Percentiles rank a stretch among this genome's conserved stretches.
phyloP scores from a whole-genome alignment of 176 grass and related monocot species.

The Leersia perrieri region DNA sequence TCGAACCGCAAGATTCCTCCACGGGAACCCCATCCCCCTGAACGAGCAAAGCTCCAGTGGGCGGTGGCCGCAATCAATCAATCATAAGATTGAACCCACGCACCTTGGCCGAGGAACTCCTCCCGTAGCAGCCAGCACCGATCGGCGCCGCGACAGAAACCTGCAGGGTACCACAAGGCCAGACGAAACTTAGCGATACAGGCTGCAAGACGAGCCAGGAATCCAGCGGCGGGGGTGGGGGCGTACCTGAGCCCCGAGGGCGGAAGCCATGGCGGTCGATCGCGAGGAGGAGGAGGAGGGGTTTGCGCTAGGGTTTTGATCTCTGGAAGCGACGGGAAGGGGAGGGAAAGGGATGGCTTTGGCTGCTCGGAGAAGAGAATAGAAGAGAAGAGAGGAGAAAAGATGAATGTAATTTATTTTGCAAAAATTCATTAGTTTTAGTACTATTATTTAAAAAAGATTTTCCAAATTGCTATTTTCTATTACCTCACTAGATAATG shows the following conservation, averaged over 20 bases:
- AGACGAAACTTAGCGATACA: neutral
- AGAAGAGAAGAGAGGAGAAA: no score
- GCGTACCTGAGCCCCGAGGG: constrained; percentile 38
- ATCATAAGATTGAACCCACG: neutral
- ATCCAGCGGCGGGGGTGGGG: neutral
- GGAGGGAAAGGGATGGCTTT: neutral
- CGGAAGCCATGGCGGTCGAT: constrained; percentile 21
- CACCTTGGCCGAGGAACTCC: constrained; percentile 34
- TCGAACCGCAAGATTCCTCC: constrained; percentile 10
- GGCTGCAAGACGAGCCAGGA: neutral
- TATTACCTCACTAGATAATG: neutral
- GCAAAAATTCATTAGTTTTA: no score
- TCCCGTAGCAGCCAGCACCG: neutral
- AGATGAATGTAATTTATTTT: no score
- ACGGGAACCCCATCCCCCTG: neutral
- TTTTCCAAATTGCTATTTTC: neutral
- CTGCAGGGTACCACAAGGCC: constrained; percentile 12
- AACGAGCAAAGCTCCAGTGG: neutral
- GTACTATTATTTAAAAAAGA: neutral
- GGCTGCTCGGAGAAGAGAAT: neutral
- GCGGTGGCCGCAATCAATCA: no score
- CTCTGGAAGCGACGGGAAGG: constrained; percentile 27
- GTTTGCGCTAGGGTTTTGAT: constrained; percentile 45
- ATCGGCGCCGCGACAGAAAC: constrained; percentile 25
- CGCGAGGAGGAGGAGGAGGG: neutral